These are phyloP conservation scores for Capsicum pubescens DNA, from an alignment of 257 asterid species.

Conservation along the genomic window DNA sequence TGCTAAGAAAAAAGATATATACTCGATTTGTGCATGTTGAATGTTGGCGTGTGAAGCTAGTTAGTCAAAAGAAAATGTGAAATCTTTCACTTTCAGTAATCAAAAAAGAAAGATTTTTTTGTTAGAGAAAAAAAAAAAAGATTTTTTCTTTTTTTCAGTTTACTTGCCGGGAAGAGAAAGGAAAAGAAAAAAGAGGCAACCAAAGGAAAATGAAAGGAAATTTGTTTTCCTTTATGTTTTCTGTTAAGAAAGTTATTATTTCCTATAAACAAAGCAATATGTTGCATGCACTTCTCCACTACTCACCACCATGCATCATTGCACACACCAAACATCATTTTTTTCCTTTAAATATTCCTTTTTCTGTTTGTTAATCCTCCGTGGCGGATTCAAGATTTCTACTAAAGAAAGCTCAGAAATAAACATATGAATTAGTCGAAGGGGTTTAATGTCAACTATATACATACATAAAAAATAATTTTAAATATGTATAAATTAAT, in stretches of 20 bases:
- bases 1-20: background rate
- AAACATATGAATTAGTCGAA: no score
- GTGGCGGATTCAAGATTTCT: no score
- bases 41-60: constrained; percentile 19
- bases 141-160: background rate
- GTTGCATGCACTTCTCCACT: constrained; percentile 40
- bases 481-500: no score
- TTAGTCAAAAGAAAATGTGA: constrained; percentile 16
- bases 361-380: background rate
- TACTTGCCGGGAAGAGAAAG: constrained; percentile 48
- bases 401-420: no score
- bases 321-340: constrained; percentile 28
- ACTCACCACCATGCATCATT: constrained; percentile 44
- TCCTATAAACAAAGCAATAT: constrained; percentile 39
- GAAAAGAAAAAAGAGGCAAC: background rate
- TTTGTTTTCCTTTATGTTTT: constrained; percentile 17
- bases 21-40: background rate
- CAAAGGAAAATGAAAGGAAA: background rate
- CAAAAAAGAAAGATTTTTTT: background rate
- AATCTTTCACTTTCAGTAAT: constrained; percentile 36
- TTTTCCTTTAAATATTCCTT: background rate
- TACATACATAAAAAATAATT: no score
- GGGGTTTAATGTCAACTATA: no score
- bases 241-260: background rate
- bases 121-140: background rate